Percentiles rank a stretch among this genome's conserved stretches.
These are phyloP conservation scores for Bertia moriformis DNA, from an alignment of 2,329 filamentous ascomycete species.

Conservation along the genomic window DNA sequence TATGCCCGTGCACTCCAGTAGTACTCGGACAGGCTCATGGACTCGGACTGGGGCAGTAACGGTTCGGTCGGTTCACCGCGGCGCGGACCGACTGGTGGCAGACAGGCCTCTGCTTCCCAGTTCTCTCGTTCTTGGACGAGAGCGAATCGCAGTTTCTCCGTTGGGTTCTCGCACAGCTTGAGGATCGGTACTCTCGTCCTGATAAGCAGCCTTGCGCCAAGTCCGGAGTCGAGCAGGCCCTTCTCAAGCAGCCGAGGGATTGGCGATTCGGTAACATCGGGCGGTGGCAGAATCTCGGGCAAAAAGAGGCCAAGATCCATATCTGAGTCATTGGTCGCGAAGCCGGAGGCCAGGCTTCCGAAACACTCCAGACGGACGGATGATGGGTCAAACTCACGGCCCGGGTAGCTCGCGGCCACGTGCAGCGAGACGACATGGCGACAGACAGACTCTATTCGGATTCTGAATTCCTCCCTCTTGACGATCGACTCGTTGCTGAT, in stretches of 20 bases:
- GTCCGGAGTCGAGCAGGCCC: conserved; percentile 54
- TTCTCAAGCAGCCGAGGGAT: conserved; percentile 67
- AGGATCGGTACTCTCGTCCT: conserved; percentile 75
- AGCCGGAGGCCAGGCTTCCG: conserved; percentile 70
- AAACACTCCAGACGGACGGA: conserved; percentile 63
- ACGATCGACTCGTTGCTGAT: conserved; percentile 49
- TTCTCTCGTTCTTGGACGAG: conserved; percentile 52
- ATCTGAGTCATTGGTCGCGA: conserved; percentile 75
- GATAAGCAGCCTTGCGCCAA: conserved; percentile 64
- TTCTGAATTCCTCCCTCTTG: conserved; percentile 59
- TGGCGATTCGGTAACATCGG: conserved; percentile 37
- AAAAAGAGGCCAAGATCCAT: conserved; percentile 70
- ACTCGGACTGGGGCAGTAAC: conserved; percentile 24
- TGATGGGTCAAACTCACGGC: conserved; percentile 26
- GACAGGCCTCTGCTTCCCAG: too few species aligned
- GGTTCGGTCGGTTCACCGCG: not conserved
- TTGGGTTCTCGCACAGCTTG: conserved; percentile 66
- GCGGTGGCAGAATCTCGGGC: conserved; percentile 36
- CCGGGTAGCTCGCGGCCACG: conserved; percentile 20
- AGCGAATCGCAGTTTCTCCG: conserved; percentile 39
- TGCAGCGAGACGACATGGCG: conserved; percentile 40
- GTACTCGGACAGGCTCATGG: conserved; percentile 28
- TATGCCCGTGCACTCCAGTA: conserved; percentile 31
- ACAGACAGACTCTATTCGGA: conserved; percentile 49
- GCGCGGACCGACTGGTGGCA: too few species aligned